phyloP scores from a whole-genome alignment of 768 basidiomycete genomes.

The Pisolithus albus region DNA sequence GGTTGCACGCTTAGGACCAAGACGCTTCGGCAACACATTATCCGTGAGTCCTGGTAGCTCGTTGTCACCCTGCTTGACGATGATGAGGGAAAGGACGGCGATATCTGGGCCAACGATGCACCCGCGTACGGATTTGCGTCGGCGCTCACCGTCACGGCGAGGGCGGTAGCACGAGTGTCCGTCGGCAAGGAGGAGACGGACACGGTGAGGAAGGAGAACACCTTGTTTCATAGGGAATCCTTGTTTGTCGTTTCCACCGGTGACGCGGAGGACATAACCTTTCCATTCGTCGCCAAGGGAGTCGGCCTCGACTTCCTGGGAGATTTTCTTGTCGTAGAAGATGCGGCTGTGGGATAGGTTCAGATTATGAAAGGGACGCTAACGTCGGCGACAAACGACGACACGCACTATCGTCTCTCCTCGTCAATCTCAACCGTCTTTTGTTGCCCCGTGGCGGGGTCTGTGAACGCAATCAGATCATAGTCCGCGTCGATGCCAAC shows the following conservation, averaged over 20 bases:
- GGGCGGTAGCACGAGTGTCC: conserved; percentile 97
- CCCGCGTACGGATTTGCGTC: conserved; percentile 97
- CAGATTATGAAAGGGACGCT: background rate
- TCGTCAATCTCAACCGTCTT: conserved; percentile 94
- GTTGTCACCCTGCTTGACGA: conserved; percentile 92
- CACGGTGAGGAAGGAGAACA: conserved; percentile 91
- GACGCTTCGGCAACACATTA: conserved; percentile 84
- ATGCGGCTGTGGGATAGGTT: conserved; percentile 52
- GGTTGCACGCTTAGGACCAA: conserved; percentile 95
- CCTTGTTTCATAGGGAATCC: conserved; percentile 99
- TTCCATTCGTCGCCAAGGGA: conserved; percentile 92
- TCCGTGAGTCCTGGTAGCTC: conserved; percentile 93
- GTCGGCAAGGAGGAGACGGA: conserved; percentile 86
- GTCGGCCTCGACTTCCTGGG: conserved; percentile 91
- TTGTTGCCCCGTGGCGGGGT: conserved; percentile 96
- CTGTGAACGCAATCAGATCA: conserved; percentile 33
- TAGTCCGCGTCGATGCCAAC: background rate
- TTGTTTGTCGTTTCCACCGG: conserved; percentile 97
- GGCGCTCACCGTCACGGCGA: conserved; percentile 91
- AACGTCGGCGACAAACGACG: background rate
- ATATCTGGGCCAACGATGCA: conserved; percentile 98
- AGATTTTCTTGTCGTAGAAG: conserved; percentile 96
- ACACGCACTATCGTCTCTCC: conserved; percentile 72
- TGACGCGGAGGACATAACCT: conserved; percentile 95
- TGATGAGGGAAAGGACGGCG: conserved; percentile 85